Base-by-base conservation (phyloP, 2,329 filamentous ascomycete genomes). In the Nemania sp. region DNA sequence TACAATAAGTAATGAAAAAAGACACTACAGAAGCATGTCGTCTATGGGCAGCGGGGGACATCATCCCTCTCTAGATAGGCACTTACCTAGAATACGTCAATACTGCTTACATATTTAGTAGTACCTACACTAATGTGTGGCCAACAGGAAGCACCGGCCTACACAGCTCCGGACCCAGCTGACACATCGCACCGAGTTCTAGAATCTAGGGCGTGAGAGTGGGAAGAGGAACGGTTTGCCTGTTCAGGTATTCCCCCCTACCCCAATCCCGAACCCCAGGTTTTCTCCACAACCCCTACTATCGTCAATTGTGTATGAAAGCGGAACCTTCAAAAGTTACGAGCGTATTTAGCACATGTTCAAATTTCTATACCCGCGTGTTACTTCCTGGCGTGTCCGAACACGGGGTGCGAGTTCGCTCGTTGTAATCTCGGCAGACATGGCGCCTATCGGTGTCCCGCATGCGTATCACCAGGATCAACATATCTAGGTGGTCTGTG, bases 231-330 rank as follows among this genome's bases (percentile, higher is more conserved):
- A 4, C 56, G 63, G 63, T 56, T 66, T 56, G 20, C 64, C 54
- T 47, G 18, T 59, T 63, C 38, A 11, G 58, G 64, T 41, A 67
- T 59, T n/a, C 32, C 38, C 49, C 51, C 26, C 22, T 41, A 13
- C 47, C 32, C 59, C 54, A 35, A 26, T 32, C 15, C 52, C 20
- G 49, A 49, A 32, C 58, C 59, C 47, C 59, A 54, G 54, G 41
- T 18, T 49, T 47, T 58, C 58, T 54, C 32, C 38, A 41, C 38
- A 41, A 15, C 38, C 32, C 2, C 38, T 15, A 41, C 38, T 18
- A 15, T 15, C 11, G 13, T 41, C 13, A 5, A 41, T 18, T 10
- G 13, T 13, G 38, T 26, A 51, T 18, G 20, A 10, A 15, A 29
- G 26, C 24, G 27, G 27, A 54, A 54, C 27, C 27, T 10, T 51